Base-by-base conservation (phyloP, 768 basidiomycete genomes). In the Megacollybia marginata region DNA sequence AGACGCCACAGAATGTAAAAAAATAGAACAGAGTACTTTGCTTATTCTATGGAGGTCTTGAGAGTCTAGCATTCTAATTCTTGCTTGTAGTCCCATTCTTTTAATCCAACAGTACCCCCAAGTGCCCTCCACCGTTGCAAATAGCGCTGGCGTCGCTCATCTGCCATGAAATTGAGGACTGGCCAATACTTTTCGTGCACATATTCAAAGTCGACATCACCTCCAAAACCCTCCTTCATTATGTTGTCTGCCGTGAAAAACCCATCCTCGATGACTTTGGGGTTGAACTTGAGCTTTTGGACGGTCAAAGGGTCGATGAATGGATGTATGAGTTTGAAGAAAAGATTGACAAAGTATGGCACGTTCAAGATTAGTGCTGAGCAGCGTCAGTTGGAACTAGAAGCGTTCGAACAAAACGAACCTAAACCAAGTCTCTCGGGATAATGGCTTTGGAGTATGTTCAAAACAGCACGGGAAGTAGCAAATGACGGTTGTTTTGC, bases 301-400 rank as follows among this genome's bases (percentile, higher is more conserved):
- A 82, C 79, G 1, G 90, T 92, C 51, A 90, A 63, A 2, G 92
- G 88, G 65, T 94, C 92, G 47, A 93, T 78, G 60, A 92, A 84
- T 1, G 90, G 87, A 55, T 69, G 78, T 58, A 92, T 82, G 55
- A 90, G 64, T 55, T 84, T 88, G 72, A 80, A 85, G 66, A 92
- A 91, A 0, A 79, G 72, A 49, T 78, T 79, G 46, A 92, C 60
- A 46, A 89, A 61, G 69, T 81, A 92, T 4, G 92, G 91, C n/a
- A 92, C 74, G 57, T 92, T 88, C 51, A 84, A 72, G 58, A 92
- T 79, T 40, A 90, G 65, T 1, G 89, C 78, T 28, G 64, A 62
- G 28, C 48, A 15, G 38, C 19, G 19, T 19, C 15, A 40, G 38
- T 15, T 5, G 19, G 38, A 40, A 15, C 15, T 5, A 19, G 19